Percentiles rank a stretch among this genome's conserved stretches.
These are phyloP conservation scores for Nepenthes mirabilis DNA, from an alignment of 148 eudicot genomes.

Conservation along the genomic window DNA sequence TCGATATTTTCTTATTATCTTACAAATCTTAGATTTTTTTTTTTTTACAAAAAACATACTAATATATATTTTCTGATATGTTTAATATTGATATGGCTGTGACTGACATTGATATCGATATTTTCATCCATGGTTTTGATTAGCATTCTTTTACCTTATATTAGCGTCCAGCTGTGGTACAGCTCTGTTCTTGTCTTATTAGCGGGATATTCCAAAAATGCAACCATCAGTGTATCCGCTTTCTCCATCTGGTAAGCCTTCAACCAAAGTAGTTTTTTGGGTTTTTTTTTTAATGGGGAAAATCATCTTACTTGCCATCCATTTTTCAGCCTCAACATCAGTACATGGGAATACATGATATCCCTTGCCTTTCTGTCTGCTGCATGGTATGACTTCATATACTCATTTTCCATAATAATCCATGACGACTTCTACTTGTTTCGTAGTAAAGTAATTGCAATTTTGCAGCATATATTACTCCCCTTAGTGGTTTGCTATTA, in stretches of 20 bases:
- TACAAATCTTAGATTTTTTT: no score
- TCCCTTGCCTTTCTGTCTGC: constrained; percentile 37
- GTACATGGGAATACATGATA: constrained; percentile 28
- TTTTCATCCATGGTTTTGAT: background rate
- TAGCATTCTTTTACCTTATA: background rate
- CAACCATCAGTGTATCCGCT: constrained; percentile 32
- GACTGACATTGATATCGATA: no score
- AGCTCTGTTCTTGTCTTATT: constrained; percentile 28
- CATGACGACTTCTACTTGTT: background rate
- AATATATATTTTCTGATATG: no score
- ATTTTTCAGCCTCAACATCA: constrained; percentile 36
- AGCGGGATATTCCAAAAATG: constrained; percentile 33
- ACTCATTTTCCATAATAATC: background rate
- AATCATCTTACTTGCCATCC: background rate
- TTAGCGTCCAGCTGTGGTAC: constrained; percentile 47
- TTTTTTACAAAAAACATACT: no score
- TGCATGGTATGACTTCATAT: constrained; percentile 18
- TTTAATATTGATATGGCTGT: no score
- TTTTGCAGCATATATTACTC: background rate
- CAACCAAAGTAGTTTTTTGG: background rate
- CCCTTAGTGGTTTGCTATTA: background rate
- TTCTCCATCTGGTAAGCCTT: constrained; percentile 34
- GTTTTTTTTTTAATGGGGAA: background rate
- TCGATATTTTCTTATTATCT: no score
- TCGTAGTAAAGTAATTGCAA: background rate